Base-by-base conservation (phyloP, 2,329 filamentous ascomycete species). In the Pseudocercospora vitis region DNA sequence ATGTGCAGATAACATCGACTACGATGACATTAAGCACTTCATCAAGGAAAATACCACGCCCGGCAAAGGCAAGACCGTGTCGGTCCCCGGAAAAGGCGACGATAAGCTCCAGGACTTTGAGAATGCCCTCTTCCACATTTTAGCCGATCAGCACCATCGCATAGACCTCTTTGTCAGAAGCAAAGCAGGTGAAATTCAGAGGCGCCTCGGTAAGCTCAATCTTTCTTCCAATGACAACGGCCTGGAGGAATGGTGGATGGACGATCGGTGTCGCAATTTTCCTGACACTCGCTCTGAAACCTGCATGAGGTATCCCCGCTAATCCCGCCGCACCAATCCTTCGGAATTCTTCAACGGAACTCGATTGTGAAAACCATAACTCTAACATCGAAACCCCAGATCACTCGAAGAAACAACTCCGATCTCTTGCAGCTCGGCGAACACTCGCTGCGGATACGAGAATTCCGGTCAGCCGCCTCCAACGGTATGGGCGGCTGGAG, bases 11-110 rank as follows among this genome's bases (percentile, higher is more conserved):
- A 94, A 95, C 72, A 84, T 95, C 72, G 89, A 94, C 71, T 95
- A 95, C 77, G 89, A 92, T 70, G 87, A 88, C 45, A 81, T 95
- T 59, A 95, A 95, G 73, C 81, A 88, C 70, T 80, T 89, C 65
- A 92, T 95, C 76, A 94, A 92, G 71, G 81, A 81, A 56, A 82
- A 90, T 68, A 95, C 89, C 1, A 86, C 85, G 9, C 81, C 80
- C 39, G 83, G 86, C 70, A 83, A 87, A 64, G 86, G 84, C 23
- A 78, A 77, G 62, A 86, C 87, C 40, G 83, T 91, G 52, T 79
- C 85, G 16, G 91, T 94, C 50, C 89, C 89, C 1, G 88, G 88
- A 12, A 83, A 87, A 50, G 72, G 71, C 56, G 70, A 73, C 53
- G 64, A 70, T 42, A 71, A 78, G 61, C 83, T 61, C 8, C 45